Base-by-base conservation (phyloP, 2,329 filamentous ascomycete species). In the Grosmannia penicillata region DNA sequence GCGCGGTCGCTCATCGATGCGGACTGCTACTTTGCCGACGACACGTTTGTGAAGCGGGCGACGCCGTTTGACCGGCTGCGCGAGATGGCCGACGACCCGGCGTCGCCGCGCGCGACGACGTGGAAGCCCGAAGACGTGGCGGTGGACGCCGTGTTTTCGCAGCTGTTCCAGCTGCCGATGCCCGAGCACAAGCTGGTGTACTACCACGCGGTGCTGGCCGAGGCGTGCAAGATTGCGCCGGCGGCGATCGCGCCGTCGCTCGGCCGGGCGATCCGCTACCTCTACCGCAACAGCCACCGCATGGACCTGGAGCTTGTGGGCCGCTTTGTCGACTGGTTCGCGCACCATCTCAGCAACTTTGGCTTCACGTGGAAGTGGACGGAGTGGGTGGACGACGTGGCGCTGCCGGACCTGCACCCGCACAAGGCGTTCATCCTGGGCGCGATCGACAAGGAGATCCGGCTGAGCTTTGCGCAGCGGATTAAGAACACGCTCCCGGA, bases 361-460 rank as follows among this genome's bases (percentile, higher is more conserved):
- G 91, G 93, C 38, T 98, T 96, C 56, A 91, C 91, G 9, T 98
- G 91, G 91, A 96, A 96, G 60, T 98, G 91, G 91, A 79, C 82
- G 14, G 91, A 98, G 61, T 98, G 91, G 91, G 71, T 82, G 34
- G 84, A 87, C 14, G 86, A 96, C 54, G 76, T 94, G 14, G 69
- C 75, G 31, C 69, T 93, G 21, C 72, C 83, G 0, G 66, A 79
- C 43, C 62, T 91, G 25, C 76, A 94, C 54, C 87, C 91, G 1
- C 82, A 79, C 61, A 95, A 95, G 61, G 84, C 89, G 24, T 95
- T 98, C 59, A 91, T 98, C 47, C 68, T 78, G 38, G 89, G 86
- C 17, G 81, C 85, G 4, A 62, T 98, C 42, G 91, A 98, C 54
- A 96, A 96, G 63, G 91, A 98, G 61, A 93, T 98, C 47, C 80